Base-by-base conservation (phyloP, 2,329 filamentous ascomycete genomes). In the Neofusicoccum parvum region DNA sequence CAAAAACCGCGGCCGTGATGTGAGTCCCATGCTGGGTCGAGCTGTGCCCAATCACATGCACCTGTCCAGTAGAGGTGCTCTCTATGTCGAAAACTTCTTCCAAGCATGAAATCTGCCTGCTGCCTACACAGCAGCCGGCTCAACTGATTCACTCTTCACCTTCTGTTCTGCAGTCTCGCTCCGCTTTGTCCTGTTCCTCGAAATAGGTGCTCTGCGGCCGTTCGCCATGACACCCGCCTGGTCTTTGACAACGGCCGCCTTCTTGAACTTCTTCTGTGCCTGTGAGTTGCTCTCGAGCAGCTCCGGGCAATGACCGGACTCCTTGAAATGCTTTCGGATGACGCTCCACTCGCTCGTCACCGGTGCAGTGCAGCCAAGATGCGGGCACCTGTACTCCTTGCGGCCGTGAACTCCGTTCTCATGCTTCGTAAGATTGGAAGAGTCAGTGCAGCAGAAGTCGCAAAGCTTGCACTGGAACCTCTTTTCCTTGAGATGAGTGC, bases 341-440 rank as follows among this genome's bases (percentile, higher is more conserved):
- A 77, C 76, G 56, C 78, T 76, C 76, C 76, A 79, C 34, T 76
- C 74, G 49, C 75, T 76, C 65, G 77, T 76, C 27, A 75, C 74
- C 59, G 77, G 75, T 68, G 76, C 77, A 1, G 73, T 74, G 70
- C 76, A 79, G 48, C 74, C 73, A 15, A 67, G 60, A n/a, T 78
- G 75, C 1, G 72, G 75, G 45, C 76, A 79, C 49, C 72, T 70
- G 67, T 76, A 79, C 0, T 62, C 50, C 43, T 66, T 66, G 15
- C 41, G 36, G 5, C 53, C 53, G 23, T 67, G 65, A 7, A 65
- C 56, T 5, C 64, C 64, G 15, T 67, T 69, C 65, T 78, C 76
- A 58, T 78, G 76, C 64, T 78, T 78, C 23, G 73, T 76, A 39
- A 78, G 39, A 53, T 78, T 78, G 27, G 72, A 74, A 5, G 69